These are phyloP conservation scores for Fusarium albidum DNA, from an alignment of 2,329 filamentous ascomycete species.

Conservation along the genomic window DNA sequence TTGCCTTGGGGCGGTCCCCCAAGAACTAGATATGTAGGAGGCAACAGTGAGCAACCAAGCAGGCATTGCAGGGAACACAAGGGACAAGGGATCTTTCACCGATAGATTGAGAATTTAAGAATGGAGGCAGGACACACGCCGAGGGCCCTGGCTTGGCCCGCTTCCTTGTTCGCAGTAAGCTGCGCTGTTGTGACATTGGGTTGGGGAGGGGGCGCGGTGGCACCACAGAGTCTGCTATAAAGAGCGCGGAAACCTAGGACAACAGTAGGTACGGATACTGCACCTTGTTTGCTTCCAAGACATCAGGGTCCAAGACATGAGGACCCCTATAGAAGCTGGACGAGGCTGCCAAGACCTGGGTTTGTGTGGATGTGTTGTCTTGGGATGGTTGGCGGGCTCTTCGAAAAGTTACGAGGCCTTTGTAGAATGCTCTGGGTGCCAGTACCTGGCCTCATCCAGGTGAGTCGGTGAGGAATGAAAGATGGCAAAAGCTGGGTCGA, in stretches of 20 bases:
- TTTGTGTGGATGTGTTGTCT: background rate
- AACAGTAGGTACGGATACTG: too few relatives aligned
- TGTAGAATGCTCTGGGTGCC: background rate
- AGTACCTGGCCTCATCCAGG: background rate
- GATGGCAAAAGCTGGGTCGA: background rate
- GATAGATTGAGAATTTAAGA: background rate
- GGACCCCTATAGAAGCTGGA: background rate
- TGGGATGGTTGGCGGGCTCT: constrained; percentile 1
- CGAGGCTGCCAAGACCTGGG: constrained; percentile 9
- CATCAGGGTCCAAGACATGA: background rate
- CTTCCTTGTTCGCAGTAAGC: background rate
- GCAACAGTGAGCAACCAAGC: background rate
- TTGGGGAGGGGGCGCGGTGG: background rate
- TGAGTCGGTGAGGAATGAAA: background rate
- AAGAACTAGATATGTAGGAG: background rate
- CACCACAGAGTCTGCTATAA: background rate
- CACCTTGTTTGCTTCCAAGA: constrained; percentile 1
- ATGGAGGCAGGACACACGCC: background rate
- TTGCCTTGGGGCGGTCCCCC: constrained; percentile 1
- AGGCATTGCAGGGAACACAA: background rate
- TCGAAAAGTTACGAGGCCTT: background rate
- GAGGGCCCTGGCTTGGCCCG: background rate
- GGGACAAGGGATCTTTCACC: background rate
- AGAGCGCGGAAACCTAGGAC: background rate
- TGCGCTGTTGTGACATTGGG: background rate